phyloP scores from a whole-genome alignment of 768 basidiomycete genomes.

The Russula abietina region DNA sequence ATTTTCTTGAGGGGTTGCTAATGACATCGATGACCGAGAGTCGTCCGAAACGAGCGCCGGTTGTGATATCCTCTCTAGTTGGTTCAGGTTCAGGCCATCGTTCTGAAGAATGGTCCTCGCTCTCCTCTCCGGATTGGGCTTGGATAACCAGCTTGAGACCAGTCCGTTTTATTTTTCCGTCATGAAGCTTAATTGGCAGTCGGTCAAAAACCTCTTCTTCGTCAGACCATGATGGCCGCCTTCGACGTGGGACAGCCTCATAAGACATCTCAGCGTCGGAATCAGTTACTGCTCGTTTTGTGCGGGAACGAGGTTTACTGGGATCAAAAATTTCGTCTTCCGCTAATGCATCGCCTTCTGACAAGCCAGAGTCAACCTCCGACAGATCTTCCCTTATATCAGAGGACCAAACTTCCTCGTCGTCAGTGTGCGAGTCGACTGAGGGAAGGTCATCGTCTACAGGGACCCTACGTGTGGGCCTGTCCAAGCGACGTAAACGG shows the following conservation, averaged over 20 bases:
- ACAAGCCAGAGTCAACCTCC: conserved; percentile 26
- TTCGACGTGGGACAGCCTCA: conserved; percentile 55
- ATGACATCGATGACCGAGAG: conserved; percentile 71
- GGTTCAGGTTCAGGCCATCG: conserved; percentile 27
- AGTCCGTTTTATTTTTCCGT: conserved; percentile 67
- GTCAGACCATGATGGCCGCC: conserved; percentile 39
- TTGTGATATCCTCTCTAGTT: conserved; percentile 63
- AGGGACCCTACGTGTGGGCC: conserved; percentile 42
- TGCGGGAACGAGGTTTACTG: conserved; percentile 24
- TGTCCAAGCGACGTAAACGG: conserved; percentile 59
- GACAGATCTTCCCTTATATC: conserved; percentile 34
- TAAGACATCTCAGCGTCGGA: conserved; percentile 68
- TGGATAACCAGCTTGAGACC: conserved; percentile 34
- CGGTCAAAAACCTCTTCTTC: conserved; percentile 49
- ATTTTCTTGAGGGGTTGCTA: conserved; percentile 55
- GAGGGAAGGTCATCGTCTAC: conserved; percentile 60
- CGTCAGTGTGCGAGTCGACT: conserved; percentile 60
- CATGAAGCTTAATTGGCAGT: conserved; percentile 81
- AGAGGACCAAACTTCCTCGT: conserved; percentile 47
- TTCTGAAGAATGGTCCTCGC: conserved; percentile 33
- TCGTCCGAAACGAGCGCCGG: conserved; percentile 85
- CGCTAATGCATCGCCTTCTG: conserved; percentile 30
- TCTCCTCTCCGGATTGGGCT: conserved; percentile 30
- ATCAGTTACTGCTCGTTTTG: conserved; percentile 32
- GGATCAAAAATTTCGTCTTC: conserved; percentile 27